phyloP scores from a whole-genome alignment of 257 asterid genomes.

The Solanum gandarillasii region DNA sequence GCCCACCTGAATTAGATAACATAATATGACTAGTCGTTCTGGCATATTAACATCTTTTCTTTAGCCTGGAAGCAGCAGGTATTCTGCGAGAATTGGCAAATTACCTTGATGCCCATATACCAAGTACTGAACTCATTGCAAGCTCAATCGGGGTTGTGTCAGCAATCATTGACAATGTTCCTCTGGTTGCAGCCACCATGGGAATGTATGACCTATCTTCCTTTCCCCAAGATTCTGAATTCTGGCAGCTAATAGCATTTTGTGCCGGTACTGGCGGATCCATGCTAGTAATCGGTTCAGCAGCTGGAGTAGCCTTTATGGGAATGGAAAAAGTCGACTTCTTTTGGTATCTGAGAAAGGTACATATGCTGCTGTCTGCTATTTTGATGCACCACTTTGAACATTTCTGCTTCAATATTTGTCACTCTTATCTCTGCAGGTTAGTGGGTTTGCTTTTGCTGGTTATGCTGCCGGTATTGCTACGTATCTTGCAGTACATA shows the following conservation, averaged over 20 bases:
- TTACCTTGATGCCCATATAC: constrained; percentile 78
- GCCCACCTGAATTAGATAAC: neutral
- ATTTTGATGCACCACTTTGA: neutral
- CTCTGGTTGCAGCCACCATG: constrained; percentile 94
- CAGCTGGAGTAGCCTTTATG: constrained; percentile 97
- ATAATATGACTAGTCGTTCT: neutral
- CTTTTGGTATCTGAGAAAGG: constrained; percentile 93
- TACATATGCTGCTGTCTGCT: constrained; percentile 8
- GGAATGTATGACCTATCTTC: constrained; percentile 89
- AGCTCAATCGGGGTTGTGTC: constrained; percentile 88
- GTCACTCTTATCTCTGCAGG: constrained; percentile 31
- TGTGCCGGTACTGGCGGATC: constrained; percentile 99
- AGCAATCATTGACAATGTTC: constrained; percentile 90
- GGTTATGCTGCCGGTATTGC: constrained; percentile 96
- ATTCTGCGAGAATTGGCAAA: constrained; percentile 81
- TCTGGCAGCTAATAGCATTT: constrained; percentile 89
- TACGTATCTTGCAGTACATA: constrained; percentile 70
- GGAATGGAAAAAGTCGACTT: constrained; percentile 97
- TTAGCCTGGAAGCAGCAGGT: constrained; percentile 94
- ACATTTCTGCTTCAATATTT: neutral
- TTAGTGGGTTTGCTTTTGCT: constrained; percentile 97
- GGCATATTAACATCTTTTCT: neutral
- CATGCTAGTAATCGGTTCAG: constrained; percentile 88
- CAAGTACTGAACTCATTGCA: constrained; percentile 65
- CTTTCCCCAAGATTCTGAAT: constrained; percentile 82